phyloP scores from a whole-genome alignment of 2,329 filamentous ascomycete genomes.

The Colletotrichum lentis region DNA sequence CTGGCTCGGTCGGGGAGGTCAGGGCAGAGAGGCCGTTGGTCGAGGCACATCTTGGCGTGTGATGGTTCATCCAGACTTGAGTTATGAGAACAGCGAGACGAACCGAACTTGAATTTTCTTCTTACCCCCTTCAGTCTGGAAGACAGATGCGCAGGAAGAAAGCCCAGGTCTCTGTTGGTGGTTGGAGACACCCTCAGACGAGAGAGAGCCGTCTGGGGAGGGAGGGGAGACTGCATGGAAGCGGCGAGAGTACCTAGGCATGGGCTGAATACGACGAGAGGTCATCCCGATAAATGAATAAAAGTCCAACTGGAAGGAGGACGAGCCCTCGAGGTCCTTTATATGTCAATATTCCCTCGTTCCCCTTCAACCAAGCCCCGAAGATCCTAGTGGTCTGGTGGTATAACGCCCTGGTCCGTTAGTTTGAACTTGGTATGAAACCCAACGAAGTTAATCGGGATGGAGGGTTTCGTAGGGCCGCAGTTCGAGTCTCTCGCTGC shows the following conservation, averaged over 20 bases:
- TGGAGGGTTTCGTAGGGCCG: slow-evolving; percentile 12
- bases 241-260: neutral
- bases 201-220: neutral
- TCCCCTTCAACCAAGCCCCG: slow-evolving; percentile 3
- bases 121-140: neutral
- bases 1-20: neutral
- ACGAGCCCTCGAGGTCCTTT: neutral
- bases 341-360: neutral
- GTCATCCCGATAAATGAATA: no score
- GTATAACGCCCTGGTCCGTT: slow-evolving; percentile 17
- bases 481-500: neutral
- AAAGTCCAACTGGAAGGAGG: no score
- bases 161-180: no score
- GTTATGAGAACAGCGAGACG: neutral
- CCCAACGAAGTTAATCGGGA: neutral
- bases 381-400: slow-evolving; percentile 12
- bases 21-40: neutral
- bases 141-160: no score
- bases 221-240: neutral
- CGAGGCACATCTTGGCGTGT: neutral
- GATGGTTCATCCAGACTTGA: neutral
- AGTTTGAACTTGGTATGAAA: slow-evolving; percentile 26
- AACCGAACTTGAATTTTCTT: no score
- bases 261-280: neutral
- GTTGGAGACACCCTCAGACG: no score